Evolutionary conservation across 306 rosid species (phyloP).

Genomic region (Potentilla sterilis): DNA sequence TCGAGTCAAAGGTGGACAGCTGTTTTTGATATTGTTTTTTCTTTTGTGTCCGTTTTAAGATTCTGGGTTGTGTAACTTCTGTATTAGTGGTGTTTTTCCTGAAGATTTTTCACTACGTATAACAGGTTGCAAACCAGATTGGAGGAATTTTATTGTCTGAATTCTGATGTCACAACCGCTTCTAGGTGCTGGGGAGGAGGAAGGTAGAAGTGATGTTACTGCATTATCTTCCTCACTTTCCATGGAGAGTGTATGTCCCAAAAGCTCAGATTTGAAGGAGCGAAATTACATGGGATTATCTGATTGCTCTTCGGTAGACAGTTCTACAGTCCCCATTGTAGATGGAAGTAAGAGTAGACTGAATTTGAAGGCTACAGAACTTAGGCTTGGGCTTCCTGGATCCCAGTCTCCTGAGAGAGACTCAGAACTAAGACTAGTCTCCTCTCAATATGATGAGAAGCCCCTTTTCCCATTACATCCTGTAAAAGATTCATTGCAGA

Average conservation of each 20-base stretch:
- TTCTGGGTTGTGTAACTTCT: not conserved
- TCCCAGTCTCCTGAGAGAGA: constrained; percentile 70
- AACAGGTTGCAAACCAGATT: constrained; percentile 30
- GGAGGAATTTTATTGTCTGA: constrained; percentile 20
- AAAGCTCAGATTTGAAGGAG: constrained; percentile 53
- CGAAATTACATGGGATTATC: constrained; percentile 80
- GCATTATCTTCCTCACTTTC: constrained; percentile 57
- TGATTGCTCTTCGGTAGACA: constrained; percentile 66
- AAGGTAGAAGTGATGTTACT: constrained; percentile 58
- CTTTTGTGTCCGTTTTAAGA: constrained; percentile 14
- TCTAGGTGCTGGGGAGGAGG: constrained; percentile 59
- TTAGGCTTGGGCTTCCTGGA: constrained; percentile 88
- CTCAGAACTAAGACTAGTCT: constrained; percentile 42
- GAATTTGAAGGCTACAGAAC: constrained; percentile 79
- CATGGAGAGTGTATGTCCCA: constrained; percentile 41
- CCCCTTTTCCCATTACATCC: constrained; percentile 60
- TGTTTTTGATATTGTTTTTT: constrained; percentile 19
- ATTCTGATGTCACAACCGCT: constrained; percentile 61
- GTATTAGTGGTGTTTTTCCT: not conserved
- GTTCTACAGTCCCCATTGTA: constrained; percentile 46
- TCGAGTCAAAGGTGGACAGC: constrained; percentile 19
- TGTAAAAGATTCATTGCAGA: constrained; percentile 39
- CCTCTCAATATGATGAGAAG: constrained; percentile 60
- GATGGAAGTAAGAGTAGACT: constrained; percentile 48
- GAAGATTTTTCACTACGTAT: constrained; percentile 7